Percentiles rank a stretch among this genome's conserved stretches.
Conservation (phyloP, 2,329 filamentous ascomycete species). For the Aspergillus cejpii region DNA sequence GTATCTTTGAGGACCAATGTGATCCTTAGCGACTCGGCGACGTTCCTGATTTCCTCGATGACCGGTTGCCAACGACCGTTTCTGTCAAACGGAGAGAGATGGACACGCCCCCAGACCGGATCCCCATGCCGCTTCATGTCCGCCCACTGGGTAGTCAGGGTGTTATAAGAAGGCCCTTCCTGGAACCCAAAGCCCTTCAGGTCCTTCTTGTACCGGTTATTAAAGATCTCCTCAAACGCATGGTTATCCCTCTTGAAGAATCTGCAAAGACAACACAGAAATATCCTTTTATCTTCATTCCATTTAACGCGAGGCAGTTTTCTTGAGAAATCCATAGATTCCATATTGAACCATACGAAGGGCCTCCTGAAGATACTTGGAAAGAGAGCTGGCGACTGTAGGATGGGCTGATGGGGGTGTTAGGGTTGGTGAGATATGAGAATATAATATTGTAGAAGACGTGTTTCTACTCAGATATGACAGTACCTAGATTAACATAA, state of each 20-base stretch:
- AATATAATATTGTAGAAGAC: no score
- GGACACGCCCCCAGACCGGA: slow-evolving; percentile 21
- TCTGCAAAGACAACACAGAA: slow-evolving; percentile 22
- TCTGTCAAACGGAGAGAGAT: slow-evolving; percentile 16
- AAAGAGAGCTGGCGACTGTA: no score
- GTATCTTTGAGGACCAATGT: slow-evolving; percentile 4
- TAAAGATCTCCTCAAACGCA: slow-evolving; percentile 23
- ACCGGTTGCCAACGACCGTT: slow-evolving; percentile 13
- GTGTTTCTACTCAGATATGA: no score
- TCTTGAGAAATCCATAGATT: not conserved
- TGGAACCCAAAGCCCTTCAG: slow-evolving; percentile 18
- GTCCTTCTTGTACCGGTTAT: slow-evolving; percentile 17
- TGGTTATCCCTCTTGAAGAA: slow-evolving; percentile 16
- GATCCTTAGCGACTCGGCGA: slow-evolving; percentile 6
- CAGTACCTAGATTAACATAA: no score
- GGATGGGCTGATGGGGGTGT: no score
- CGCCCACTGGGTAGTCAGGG: slow-evolving; percentile 19
- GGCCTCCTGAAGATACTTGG: no score
- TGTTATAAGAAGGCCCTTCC: slow-evolving; percentile 3
- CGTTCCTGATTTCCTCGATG: slow-evolving; percentile 11
- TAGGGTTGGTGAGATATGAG: no score
- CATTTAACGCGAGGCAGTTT: not conserved
- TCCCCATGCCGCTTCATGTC: slow-evolving; percentile 15
- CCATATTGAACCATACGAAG: not conserved
- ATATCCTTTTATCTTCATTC: slow-evolving; percentile 8